A percentile compares a stretch with the other conserved stretches of the same genome.
Evolutionary conservation across 768 basidiomycete genomes (phyloP).

Genomic region (Amanita pallidorosea): DNA sequence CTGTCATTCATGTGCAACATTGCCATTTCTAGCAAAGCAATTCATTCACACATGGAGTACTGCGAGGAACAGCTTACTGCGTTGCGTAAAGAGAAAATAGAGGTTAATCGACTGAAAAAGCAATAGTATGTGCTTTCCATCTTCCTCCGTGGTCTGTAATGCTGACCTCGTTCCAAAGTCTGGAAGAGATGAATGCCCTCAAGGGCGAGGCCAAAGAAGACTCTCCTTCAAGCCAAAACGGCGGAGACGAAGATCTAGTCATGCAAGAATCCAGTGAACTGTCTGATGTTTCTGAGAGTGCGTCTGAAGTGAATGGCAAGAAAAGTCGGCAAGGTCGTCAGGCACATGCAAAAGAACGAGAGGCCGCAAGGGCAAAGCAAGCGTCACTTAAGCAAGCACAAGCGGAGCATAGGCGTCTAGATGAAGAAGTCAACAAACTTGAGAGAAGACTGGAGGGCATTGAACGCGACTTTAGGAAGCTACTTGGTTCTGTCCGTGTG

Average conservation of each 20-base stretch:
- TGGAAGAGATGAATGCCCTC: conserved; percentile 67
- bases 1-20: conserved; percentile 84
- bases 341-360: conserved; percentile 70
- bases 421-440: conserved; percentile 80
- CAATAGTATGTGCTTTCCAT: conserved; percentile 53
- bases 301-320: conserved; percentile 40
- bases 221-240: conserved; percentile 26
- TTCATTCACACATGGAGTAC: conserved; percentile 83
- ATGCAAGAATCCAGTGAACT: conserved; percentile 64
- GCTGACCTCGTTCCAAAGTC: conserved; percentile 22
- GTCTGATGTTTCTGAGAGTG: conserved; percentile 62
- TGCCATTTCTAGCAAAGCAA: conserved; percentile 81
- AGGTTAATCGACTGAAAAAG: conserved; percentile 85
- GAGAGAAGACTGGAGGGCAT: conserved; percentile 76
- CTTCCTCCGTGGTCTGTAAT: neutral
- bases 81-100: conserved; percentile 89
- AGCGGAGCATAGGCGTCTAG: conserved; percentile 74
- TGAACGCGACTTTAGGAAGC: conserved; percentile 89
- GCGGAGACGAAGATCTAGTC: conserved; percentile 44
- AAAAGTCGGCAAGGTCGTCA: conserved; percentile 43
- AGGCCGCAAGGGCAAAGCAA: conserved; percentile 67
- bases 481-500: conserved; percentile 74
- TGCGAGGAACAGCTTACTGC: conserved; percentile 88
- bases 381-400: conserved; percentile 73
- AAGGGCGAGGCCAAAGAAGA: conserved; percentile 46